Evolutionary conservation across 2,329 filamentous ascomycete species (phyloP).

Genomic region (Coniochaeta hoffmannii): DNA sequence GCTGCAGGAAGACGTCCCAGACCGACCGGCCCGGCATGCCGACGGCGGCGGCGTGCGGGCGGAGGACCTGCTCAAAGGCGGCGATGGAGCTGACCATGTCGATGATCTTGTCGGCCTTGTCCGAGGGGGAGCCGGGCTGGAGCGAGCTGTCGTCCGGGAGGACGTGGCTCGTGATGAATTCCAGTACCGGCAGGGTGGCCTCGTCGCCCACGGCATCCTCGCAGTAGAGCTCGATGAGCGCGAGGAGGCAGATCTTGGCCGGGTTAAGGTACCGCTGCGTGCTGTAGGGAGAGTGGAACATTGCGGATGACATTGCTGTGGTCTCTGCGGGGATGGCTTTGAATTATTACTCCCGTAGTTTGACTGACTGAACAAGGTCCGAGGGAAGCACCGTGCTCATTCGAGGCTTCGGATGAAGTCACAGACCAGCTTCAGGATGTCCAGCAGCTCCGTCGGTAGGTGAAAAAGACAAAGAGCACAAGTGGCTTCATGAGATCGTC

Average conservation of each 20-base stretch:
- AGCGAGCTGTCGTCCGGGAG: constrained; percentile 22
- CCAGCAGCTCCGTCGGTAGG: too few species aligned
- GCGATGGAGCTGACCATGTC: constrained; percentile 46
- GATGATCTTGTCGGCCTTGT: constrained; percentile 40
- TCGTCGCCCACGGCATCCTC: constrained; percentile 45
- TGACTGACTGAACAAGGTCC: too few species aligned
- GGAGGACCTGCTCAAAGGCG: constrained; percentile 52
- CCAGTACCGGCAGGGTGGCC: constrained; percentile 31
- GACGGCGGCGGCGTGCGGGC: constrained; percentile 40
- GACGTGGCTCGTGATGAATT: constrained; percentile 37
- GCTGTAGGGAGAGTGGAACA: constrained; percentile 9
- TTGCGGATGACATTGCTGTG: constrained; percentile 1
- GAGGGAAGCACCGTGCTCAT: too few species aligned
- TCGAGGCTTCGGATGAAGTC: too few species aligned
- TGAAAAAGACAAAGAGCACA: too few species aligned
- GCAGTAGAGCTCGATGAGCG: constrained; percentile 74
- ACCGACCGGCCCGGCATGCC: constrained; percentile 68
- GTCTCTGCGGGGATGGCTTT: background rate
- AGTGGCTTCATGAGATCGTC: too few species aligned
- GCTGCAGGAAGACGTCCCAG: constrained; percentile 79
- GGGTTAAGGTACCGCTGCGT: constrained; percentile 69
- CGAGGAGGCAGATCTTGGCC: constrained; percentile 75
- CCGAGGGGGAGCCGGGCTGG: constrained; percentile 31
- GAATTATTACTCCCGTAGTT: too few species aligned
- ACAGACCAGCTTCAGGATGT: too few species aligned